Evolutionary conservation across 2,329 filamentous ascomycete genomes (phyloP).

Genomic region (Gaeumannomyces tritici): DNA sequence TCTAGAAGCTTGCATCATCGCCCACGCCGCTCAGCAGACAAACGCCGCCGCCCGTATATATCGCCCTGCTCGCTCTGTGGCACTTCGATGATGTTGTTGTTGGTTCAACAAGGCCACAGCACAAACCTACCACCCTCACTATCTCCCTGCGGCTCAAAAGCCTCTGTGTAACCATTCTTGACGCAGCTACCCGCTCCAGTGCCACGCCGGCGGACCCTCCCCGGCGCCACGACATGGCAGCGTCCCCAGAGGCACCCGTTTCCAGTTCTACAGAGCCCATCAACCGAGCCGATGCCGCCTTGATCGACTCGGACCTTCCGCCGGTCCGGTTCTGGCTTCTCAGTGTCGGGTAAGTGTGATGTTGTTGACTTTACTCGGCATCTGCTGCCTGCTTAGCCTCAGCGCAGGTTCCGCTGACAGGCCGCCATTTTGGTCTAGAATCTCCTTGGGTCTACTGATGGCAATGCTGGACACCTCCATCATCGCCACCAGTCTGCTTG

Average conservation of each 20-base stretch:
- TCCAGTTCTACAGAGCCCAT: not conserved
- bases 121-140: not conserved
- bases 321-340: slow-evolving; percentile 9
- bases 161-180: not conserved
- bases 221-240: not conserved
- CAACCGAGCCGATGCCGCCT: not conserved
- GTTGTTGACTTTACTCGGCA: too few relatives aligned
- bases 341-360: slow-evolving; percentile 8
- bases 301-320: slow-evolving; percentile 4
- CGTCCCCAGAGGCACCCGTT: too few relatives aligned
- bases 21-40: not conserved
- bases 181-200: not conserved
- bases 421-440: slow-evolving; percentile 18
- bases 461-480: slow-evolving; percentile 52
- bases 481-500: slow-evolving; percentile 46
- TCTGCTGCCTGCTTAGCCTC: too few relatives aligned
- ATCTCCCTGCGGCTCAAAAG: not conserved
- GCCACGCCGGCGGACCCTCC: not conserved
- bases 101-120: not conserved
- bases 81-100: not conserved
- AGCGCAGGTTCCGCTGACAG: not conserved
- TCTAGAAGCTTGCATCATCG: not conserved
- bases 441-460: slow-evolving; percentile 44
- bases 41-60: not conserved
- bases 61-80: not conserved